A percentile compares a stretch with the other conserved stretches of the same genome.
phyloP scores from a whole-genome alignment of 805 yeast species.

The Candida qinlingensis region DNA sequence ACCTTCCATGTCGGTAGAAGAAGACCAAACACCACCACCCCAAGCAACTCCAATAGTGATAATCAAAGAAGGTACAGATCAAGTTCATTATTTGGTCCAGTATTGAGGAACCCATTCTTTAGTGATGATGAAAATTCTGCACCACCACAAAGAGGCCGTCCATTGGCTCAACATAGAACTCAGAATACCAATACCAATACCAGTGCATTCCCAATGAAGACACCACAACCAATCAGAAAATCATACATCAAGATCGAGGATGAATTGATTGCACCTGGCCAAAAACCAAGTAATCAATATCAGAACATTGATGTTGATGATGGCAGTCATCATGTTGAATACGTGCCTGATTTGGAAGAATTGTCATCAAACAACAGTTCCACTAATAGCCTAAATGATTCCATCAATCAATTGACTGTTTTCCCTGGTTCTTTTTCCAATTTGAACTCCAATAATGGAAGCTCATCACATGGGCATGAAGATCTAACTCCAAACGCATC shows the following conservation, averaged over 20 bases:
- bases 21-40: conserved; percentile 10
- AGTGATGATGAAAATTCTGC: conserved; percentile 5
- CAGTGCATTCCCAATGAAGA: neutral
- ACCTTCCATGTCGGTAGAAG: conserved; percentile 19
- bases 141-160: neutral
- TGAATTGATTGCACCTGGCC: neutral
- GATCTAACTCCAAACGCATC: conserved; percentile 8
- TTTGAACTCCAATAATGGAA: neutral
- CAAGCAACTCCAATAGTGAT: conserved; percentile 1
- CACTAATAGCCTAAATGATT: conserved; percentile 15
- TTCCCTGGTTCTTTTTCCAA: conserved; percentile 14
- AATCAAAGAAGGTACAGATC: conserved; percentile 24
- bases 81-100: conserved; percentile 23
- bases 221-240: conserved; percentile 2
- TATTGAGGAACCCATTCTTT: conserved; percentile 19
- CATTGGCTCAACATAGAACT: neutral
- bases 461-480: neutral
- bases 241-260: neutral
- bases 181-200: neutral
- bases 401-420: conserved; percentile 1
- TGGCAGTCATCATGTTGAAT: conserved; percentile 12
- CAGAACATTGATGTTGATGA: conserved; percentile 25
- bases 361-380: conserved; percentile 25
- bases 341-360: conserved; percentile 22
- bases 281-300: conserved; percentile 5